A percentile compares a stretch with the other conserved stretches of the same genome.
These are phyloP conservation scores for Xylaria nigripes DNA, from an alignment of 495 filamentous ascomycete species.

Conservation along the genomic window DNA sequence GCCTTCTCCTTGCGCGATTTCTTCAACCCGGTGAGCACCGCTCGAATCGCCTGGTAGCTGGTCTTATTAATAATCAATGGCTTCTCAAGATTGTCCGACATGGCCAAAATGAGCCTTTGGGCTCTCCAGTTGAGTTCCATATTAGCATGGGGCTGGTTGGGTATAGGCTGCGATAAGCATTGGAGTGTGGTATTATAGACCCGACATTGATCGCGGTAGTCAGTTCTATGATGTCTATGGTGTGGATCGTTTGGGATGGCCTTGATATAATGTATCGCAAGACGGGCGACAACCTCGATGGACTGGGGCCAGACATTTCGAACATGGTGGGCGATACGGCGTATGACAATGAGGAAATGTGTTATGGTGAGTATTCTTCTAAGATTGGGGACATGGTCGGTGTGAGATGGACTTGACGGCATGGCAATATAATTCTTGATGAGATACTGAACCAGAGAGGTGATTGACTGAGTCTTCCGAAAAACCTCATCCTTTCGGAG, in stretches of 20 bases:
- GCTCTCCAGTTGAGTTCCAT: constrained; percentile 39
- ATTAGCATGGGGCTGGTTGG: constrained; percentile 20
- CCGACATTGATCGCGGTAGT: constrained; percentile 17
- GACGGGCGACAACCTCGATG: constrained; percentile 26
- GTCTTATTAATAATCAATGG: constrained; percentile 29
- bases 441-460: constrained; percentile 27
- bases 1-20: constrained; percentile 31
- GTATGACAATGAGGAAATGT: constrained; percentile 27
- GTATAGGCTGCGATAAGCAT: constrained; percentile 24
- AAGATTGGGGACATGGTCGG: neutral
- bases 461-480: constrained; percentile 18
- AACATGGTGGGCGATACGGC: constrained; percentile 27
- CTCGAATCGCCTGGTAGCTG: constrained; percentile 32
- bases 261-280: constrained; percentile 29
- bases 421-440: constrained; percentile 22
- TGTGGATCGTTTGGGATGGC: constrained; percentile 13
- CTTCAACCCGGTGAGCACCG: constrained; percentile 31
- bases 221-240: constrained; percentile 1
- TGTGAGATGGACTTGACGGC: neutral
- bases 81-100: constrained; percentile 28
- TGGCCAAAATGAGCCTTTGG: constrained; percentile 31
- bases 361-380: constrained; percentile 15
- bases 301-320: constrained; percentile 27
- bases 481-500: constrained; percentile 26
- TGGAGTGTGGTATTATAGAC: constrained; percentile 32